These are phyloP conservation scores for Microglena sp. DNA, from an alignment of 139 green algal species.

Conservation along the genomic window DNA sequence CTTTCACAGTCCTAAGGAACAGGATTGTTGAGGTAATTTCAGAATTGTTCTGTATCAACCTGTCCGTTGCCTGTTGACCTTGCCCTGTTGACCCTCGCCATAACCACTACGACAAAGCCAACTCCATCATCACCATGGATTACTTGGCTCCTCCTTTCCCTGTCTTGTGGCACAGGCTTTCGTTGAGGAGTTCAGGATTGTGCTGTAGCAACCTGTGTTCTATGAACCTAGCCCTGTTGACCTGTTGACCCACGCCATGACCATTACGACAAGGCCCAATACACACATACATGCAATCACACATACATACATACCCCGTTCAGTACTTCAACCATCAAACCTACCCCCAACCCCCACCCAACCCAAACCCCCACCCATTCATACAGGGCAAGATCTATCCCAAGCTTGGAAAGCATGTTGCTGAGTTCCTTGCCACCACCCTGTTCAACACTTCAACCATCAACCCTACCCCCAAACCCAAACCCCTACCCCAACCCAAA, in stretches of 20 bases:
- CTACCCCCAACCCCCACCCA: too few species aligned
- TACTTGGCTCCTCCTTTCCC: constrained; percentile 78
- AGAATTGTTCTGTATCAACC: background rate
- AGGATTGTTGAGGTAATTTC: constrained; percentile 39
- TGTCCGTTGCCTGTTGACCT: too few species aligned
- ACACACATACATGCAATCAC: background rate
- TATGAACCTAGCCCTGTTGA: too few species aligned
- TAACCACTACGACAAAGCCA: constrained; percentile 45
- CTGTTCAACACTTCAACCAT: constrained; percentile 77
- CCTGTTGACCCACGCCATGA: too few species aligned
- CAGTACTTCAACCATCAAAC: too few species aligned
- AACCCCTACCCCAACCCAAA: background rate
- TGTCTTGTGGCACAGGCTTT: constrained; percentile 72
- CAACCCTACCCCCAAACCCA: background rate
- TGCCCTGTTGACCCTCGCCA: too few species aligned
- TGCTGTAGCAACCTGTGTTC: too few species aligned
- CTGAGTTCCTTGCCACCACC: constrained; percentile 65
- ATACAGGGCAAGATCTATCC: too few species aligned
- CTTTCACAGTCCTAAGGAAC: constrained; percentile 73
- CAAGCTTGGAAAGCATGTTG: constrained; percentile 55
- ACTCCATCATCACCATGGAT: constrained; percentile 67
- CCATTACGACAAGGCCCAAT: background rate
- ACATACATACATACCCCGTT: background rate
- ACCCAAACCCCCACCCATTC: too few species aligned
- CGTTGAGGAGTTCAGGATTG: background rate